Evolutionary conservation across 129 eudicot genomes (phyloP), one percentile per base, ranked within the genome.

Genomic region (Kitagawia praeruptora): DNA sequence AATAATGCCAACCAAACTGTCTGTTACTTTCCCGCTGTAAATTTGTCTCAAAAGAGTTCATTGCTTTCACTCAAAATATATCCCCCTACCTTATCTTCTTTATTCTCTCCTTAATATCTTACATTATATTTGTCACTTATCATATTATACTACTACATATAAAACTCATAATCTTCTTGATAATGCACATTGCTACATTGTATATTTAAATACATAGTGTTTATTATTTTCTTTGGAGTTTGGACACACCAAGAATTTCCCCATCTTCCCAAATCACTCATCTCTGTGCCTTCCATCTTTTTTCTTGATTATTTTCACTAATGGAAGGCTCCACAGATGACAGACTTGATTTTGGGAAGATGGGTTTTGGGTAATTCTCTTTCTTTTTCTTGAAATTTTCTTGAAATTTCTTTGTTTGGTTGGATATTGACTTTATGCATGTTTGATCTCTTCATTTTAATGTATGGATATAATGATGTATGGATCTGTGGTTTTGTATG

Each of bases 331-430:
- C 82, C 82, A 81, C 82, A 34, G 81, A 89, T 82, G 97, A 92
- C 76, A 92, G 99, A 70, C 87, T 87, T 78, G 93, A 89, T 87
- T 95, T 90, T 83, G 99, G 99, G 96, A 90, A 87, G 97, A 95
- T 95, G 99, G 99, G 94, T 83, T 92, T 86, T 80, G 99, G 99
- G 99, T 95, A 90, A 13, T 14, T 80, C 58, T 64, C 37, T 63
- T 48, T 78, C 31, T 70, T 48, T 76, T 56, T 34, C 8, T 75
- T 3, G 27, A 48, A 19, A 0, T 48, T 76, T 56, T 34, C 8
- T 75, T 3, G 27, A 48, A 19, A 0, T 49, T 5, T 73, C 54
- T 44, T 42, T 72, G 37, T 41, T 9, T 21, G 14, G 2, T 61
- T 28, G 72, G 21, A 7, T 67, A 28, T 19, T 78, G 78, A 23